Evolutionary conservation across 768 basidiomycete species (phyloP).

Genomic region (Tulasnella sp.): DNA sequence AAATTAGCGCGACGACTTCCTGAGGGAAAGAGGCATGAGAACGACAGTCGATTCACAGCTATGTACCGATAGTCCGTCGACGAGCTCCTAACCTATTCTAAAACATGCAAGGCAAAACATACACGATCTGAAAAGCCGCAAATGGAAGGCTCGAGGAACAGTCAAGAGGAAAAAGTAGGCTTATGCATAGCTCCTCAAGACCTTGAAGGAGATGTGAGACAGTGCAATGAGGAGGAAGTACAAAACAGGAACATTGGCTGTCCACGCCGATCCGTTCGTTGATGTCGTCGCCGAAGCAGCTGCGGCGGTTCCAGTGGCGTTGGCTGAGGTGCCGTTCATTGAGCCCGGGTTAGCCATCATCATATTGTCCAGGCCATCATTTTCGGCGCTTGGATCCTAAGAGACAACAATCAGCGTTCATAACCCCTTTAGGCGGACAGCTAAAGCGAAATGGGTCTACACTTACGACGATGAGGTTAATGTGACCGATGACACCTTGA

Average conservation of each 20-base stretch:
- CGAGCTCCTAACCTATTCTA: not conserved
- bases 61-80: conserved; percentile 9
- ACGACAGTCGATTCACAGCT: not conserved
- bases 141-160: not conserved
- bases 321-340: not conserved
- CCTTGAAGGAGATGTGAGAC: conserved; percentile 3
- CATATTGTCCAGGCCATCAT: not conserved
- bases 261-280: not conserved
- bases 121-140: not conserved
- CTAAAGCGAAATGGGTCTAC: not conserved
- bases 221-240: not conserved
- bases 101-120: not conserved
- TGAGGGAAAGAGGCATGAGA: not conserved
- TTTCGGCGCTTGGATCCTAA: not conserved
- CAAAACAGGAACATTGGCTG: not conserved
- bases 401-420: not conserved
- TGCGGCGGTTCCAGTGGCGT: not conserved
- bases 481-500: conserved; percentile 29
- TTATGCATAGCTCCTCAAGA: conserved; percentile 13
- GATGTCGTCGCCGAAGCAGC: not conserved
- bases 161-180: not conserved
- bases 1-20: not conserved
- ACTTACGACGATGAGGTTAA: conserved; percentile 26
- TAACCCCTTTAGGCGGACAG: not conserved
- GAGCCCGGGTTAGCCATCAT: not conserved